phyloP scores from a whole-genome alignment of 768 basidiomycete genomes.

The Russula lepida region DNA sequence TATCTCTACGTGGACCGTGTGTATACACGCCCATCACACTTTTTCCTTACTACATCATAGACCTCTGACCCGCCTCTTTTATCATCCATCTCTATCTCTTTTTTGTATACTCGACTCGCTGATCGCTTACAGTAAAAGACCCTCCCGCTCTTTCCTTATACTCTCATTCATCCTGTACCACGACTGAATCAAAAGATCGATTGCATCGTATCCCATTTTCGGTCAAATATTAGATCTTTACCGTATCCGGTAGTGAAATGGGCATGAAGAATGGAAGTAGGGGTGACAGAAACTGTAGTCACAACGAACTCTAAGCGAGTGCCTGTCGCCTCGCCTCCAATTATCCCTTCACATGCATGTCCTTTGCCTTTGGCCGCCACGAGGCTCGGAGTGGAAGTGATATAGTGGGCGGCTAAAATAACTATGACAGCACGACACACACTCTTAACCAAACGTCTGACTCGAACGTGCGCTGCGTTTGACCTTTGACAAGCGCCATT shows the following conservation, averaged over 20 bases:
- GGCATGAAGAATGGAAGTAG: neutral
- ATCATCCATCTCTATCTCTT: neutral
- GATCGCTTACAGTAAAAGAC: neutral
- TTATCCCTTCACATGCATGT: neutral
- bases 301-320: neutral
- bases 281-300: neutral
- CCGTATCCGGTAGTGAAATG: neutral
- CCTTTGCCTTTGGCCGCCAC: neutral
- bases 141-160: neutral
- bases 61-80: neutral
- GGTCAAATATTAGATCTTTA: neutral
- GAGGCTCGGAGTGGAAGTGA: neutral
- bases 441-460: conserved; percentile 77
- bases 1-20: conserved; percentile 6
- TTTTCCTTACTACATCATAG: conserved; percentile 11
- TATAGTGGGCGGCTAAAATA: neutral
- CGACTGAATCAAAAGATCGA: neutral
- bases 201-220: neutral
- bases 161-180: conserved; percentile 8
- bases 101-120: neutral
- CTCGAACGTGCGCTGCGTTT: conserved; percentile 89
- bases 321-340: neutral
- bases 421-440: neutral
- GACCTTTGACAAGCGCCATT: conserved; percentile 90
- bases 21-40: neutral